These are phyloP conservation scores for Sisymbrium altissimum DNA, from an alignment of 345 rosid species.

Conservation along the genomic window DNA sequence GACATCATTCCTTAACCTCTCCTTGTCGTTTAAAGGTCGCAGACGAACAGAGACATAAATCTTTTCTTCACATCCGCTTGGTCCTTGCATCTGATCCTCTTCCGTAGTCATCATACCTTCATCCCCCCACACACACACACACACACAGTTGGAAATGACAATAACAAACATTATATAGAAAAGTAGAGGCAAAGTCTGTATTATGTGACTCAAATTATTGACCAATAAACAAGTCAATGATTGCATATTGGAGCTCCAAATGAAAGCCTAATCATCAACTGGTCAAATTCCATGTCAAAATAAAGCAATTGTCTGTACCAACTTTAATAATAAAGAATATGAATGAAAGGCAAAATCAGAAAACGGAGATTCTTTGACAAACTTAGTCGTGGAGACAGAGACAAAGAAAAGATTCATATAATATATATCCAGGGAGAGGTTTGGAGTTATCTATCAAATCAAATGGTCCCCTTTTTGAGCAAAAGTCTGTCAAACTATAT, in stretches of 20 bases:
- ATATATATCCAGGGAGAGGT: neutral
- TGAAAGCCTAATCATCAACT: conserved; percentile 30
- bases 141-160: neutral
- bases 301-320: conserved; percentile 23
- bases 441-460: conserved; percentile 38
- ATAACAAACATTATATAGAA: too few relatives aligned
- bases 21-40: conserved; percentile 84
- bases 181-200: neutral
- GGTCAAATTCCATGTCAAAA: conserved; percentile 33
- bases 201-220: conserved; percentile 8
- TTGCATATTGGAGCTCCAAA: conserved; percentile 37
- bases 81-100: conserved; percentile 49
- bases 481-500: conserved; percentile 38
- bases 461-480: conserved; percentile 45
- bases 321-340: conserved; percentile 7
- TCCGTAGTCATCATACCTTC: conserved; percentile 35
- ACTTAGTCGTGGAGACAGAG: conserved; percentile 26
- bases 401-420: conserved; percentile 17
- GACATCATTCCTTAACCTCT: conserved; percentile 57
- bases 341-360: conserved; percentile 19
- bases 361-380: conserved; percentile 4
- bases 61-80: conserved; percentile 51
- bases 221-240: conserved; percentile 40
- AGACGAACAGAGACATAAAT: conserved; percentile 80
- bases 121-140: conserved; percentile 29